Conservation (phyloP, 192 early-diverging fungal genomes). For the Phycomyces blakesleeanus region DNA sequence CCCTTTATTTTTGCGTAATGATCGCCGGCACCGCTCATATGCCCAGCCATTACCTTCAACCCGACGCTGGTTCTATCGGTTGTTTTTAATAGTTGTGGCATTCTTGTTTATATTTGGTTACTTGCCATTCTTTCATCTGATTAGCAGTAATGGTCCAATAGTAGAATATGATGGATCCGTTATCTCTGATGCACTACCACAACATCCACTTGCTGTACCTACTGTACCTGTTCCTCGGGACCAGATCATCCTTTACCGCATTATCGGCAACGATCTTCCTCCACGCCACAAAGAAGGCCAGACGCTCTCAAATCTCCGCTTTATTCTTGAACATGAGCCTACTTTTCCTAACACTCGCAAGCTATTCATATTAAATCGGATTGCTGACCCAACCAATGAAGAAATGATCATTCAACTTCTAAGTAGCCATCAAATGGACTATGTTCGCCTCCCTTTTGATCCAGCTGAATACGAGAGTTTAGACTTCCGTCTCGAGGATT, state of each 20-base stretch:
- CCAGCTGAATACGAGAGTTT: constrained; percentile 47
- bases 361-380: constrained; percentile 58
- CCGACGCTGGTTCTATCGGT: background rate
- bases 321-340: constrained; percentile 58
- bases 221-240: constrained; percentile 7
- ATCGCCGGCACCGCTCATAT: background rate
- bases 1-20: background rate
- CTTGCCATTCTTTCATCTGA: constrained; percentile 7
- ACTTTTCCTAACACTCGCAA: constrained; percentile 53
- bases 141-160: too few species aligned
- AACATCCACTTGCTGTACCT: too few species aligned
- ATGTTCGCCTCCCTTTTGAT: constrained; percentile 53
- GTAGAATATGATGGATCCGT: background rate
- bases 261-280: constrained; percentile 61
- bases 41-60: background rate
- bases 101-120: background rate
- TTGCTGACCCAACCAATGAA: constrained; percentile 52
- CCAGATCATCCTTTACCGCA: constrained; percentile 50
- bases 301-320: constrained; percentile 54
- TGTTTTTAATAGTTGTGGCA: background rate
- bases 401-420: constrained; percentile 49
- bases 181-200: background rate
- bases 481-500: constrained; percentile 59
- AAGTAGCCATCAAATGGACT: constrained; percentile 47
- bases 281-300: constrained; percentile 60